Conservation (phyloP, 1,284 basidiomycete species). For the Cutaneotrichosporon spelunceum region DNA sequence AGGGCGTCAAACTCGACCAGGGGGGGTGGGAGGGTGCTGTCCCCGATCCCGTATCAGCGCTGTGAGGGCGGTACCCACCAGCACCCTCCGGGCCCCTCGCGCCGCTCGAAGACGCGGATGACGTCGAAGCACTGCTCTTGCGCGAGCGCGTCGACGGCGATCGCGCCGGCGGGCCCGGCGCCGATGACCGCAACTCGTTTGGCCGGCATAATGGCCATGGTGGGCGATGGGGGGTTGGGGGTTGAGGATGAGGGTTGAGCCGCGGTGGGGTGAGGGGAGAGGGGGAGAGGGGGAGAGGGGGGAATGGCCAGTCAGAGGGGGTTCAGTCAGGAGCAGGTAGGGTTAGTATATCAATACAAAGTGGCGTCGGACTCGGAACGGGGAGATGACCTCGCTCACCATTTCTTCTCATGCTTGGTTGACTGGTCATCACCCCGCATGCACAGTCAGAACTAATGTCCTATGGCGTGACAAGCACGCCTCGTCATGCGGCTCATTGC, state of each 20-base stretch:
- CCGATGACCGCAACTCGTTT: constrained; percentile 38
- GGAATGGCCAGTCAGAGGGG: too few species aligned
- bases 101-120: constrained; percentile 55
- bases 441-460: too few species aligned
- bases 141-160: constrained; percentile 44
- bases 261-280: too few species aligned
- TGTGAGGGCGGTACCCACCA: constrained; percentile 39
- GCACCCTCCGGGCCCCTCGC: constrained; percentile 54
- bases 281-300: too few species aligned
- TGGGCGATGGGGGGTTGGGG: not conserved
- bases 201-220: not conserved
- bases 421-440: too few species aligned
- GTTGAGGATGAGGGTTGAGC: not conserved
- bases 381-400: too few species aligned
- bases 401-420: too few species aligned
- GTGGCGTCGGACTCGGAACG: too few species aligned
- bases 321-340: too few species aligned
- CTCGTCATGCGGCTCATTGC: too few species aligned
- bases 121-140: constrained; percentile 26
- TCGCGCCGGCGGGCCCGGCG: constrained; percentile 31
- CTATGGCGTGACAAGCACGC: too few species aligned
- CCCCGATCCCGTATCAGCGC: constrained; percentile 14
- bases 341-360: too few species aligned
- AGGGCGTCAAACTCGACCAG: constrained; percentile 11
- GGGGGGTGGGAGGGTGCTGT: constrained; percentile 1